Conservation (phyloP, 306 rosid genomes). For the Quercus bicolor region DNA sequence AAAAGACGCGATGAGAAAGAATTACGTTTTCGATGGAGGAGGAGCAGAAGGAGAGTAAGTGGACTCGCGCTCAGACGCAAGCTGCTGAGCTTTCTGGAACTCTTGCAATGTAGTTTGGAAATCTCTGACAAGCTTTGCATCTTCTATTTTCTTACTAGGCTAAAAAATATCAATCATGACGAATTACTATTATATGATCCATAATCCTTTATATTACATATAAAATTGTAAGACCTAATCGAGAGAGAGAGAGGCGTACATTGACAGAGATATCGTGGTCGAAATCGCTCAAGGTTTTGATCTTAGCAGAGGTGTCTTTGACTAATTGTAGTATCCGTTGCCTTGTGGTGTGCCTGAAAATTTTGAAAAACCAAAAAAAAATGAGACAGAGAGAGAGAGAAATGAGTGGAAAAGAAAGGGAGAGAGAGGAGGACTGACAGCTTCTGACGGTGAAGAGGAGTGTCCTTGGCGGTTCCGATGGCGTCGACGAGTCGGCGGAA, state of each 20-base stretch:
- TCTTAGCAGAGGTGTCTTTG: constrained; percentile 74
- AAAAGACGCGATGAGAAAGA: background rate
- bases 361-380: background rate
- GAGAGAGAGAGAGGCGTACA: constrained; percentile 23
- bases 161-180: constrained; percentile 9
- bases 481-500: constrained; percentile 72
- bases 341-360: constrained; percentile 59
- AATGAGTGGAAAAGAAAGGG: background rate
- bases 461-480: constrained; percentile 69
- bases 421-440: constrained; percentile 34
- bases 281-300: constrained; percentile 52
- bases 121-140: constrained; percentile 81
- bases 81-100: constrained; percentile 71
- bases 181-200: too few relatives aligned
- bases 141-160: constrained; percentile 60
- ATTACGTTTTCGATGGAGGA: constrained; percentile 38
- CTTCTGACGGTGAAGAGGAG: constrained; percentile 65
- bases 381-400: background rate
- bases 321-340: constrained; percentile 63
- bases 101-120: constrained; percentile 71
- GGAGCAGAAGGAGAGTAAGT: constrained; percentile 48
- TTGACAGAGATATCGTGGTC: constrained; percentile 32
- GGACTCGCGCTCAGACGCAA: constrained; percentile 75
- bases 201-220: too few relatives aligned
- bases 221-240: too few relatives aligned